Base-by-base conservation (phyloP, 2,329 filamentous ascomycete species). In the Aureobasidium sp. region DNA sequence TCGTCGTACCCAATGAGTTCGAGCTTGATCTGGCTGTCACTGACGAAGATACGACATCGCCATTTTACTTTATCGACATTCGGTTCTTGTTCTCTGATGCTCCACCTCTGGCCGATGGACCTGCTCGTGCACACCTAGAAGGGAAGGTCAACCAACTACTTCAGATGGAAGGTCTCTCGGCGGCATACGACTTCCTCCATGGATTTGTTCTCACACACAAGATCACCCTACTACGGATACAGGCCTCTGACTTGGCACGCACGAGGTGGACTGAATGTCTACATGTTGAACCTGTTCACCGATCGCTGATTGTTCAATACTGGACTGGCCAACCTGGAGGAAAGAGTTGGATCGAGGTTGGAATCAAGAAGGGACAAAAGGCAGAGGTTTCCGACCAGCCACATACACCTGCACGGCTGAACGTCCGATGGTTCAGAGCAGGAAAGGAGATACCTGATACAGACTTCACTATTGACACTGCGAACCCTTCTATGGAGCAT, bases 11-110 rank as follows among this genome's bases (percentile, higher is more conserved):
- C 3, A 84, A 84, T 59, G 93, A 97, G 72, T 97, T 97, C 68
- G 93, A 97, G 72, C 84, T 97, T 25, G 94, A 97, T 71, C 82
- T 99, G 57, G 92, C 91, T 1, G 89, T 97, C 65, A 90, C 89
- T 21, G 88, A 92, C 67, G 92, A 97, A 70, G 88, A 94, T 66
- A 84, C 86, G 21, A 80, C 85, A 36, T 88, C 89, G 59, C 92
- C 95, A 68, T 95, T 96, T 70, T 97, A 89, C 81, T 96, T 97
- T 71, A 89, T 97, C 64, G 92, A 97, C 72, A 86, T 97, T 68
- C 85, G 92, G 63, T 91, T 96, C 67, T 77, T 86, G 14, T 99
- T 96, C 72, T 81, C 78, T 9, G 93, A 93, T 8, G 77, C 81
- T 0, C 81, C 88, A 0, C 75, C 67, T 5, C 68, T 95, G 9